phyloP scores from a whole-genome alignment of 495 filamentous ascomycete species.

The Neurospora intermedia region DNA sequence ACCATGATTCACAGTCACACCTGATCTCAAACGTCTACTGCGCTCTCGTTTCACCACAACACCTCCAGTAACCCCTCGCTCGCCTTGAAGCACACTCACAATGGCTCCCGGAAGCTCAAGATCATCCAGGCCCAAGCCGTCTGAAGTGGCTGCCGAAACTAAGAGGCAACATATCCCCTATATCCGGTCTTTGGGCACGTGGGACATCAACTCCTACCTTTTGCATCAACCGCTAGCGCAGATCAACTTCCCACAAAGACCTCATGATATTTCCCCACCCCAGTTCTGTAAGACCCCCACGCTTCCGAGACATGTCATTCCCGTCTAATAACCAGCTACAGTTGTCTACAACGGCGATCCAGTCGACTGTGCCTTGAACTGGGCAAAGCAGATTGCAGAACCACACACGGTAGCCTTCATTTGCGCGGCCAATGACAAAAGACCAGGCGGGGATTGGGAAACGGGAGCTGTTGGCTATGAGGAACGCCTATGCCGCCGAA shows the following conservation, averaged over 20 bases:
- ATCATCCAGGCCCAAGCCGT: slow-evolving; percentile 46
- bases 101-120: slow-evolving; percentile 41
- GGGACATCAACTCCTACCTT: slow-evolving; percentile 37
- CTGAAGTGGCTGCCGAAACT: slow-evolving; percentile 59
- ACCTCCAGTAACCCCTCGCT: not conserved
- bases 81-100: not conserved
- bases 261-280: slow-evolving; percentile 23
- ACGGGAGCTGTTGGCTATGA: slow-evolving; percentile 61
- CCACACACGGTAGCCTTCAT: slow-evolving; percentile 50
- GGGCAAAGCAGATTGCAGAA: slow-evolving; percentile 28
- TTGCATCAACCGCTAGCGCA: slow-evolving; percentile 33
- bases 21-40: not conserved
- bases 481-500: slow-evolving; percentile 56
- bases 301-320: not conserved
- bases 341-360: slow-evolving; percentile 54
- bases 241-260: slow-evolving; percentile 25
- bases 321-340: slow-evolving; percentile 14
- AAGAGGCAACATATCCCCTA: slow-evolving; percentile 53
- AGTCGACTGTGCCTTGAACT: slow-evolving; percentile 56
- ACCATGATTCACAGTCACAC: not conserved
- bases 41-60: not conserved
- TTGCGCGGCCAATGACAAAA: slow-evolving; percentile 64
- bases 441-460: slow-evolving; percentile 69
- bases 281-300: slow-evolving; percentile 28
- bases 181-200: slow-evolving; percentile 37